A percentile compares a stretch with the other conserved stretches of the same genome.
These are phyloP conservation scores for Apiospora marii DNA, from an alignment of 2,329 filamentous ascomycete species.

Conservation along the genomic window DNA sequence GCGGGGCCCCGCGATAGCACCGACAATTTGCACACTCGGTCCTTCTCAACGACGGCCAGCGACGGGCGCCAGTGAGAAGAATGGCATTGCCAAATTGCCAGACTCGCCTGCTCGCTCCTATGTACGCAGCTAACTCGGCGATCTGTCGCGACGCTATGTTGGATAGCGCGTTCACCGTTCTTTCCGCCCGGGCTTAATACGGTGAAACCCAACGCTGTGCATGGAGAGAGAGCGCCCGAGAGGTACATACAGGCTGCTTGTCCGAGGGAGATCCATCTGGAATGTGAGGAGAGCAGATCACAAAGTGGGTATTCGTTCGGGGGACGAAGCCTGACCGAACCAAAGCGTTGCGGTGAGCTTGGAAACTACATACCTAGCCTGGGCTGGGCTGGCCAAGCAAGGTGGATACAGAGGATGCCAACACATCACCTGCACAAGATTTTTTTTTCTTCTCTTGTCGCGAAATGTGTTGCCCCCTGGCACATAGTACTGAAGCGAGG, in stretches of 20 bases:
- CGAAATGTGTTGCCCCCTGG: neutral
- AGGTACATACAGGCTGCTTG: neutral
- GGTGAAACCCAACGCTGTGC: constrained; percentile 1
- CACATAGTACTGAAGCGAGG: neutral
- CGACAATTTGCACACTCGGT: neutral
- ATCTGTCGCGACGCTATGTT: neutral
- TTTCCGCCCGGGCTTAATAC: constrained; percentile 11
- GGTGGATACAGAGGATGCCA: constrained; percentile 18
- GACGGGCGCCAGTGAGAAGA: constrained; percentile 3
- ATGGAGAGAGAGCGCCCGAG: neutral
- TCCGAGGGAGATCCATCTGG: neutral
- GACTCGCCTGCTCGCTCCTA: neutral
- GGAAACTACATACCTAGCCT: neutral
- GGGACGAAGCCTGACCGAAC: neutral
- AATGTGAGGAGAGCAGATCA: neutral
- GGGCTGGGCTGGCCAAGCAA: constrained; percentile 6
- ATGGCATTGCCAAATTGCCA: neutral
- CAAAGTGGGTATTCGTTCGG: constrained; percentile 1
- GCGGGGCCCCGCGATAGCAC: constrained; percentile 23
- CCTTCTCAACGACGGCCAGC: neutral
- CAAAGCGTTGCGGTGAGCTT: constrained; percentile 16
- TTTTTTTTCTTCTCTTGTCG: neutral
- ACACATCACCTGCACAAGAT: constrained; percentile 9
- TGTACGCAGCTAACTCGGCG: neutral
- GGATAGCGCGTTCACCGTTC: neutral